Conservation (phyloP, 2,329 filamentous ascomycete species). For the Hawksworthiomyces lignivorus region DNA sequence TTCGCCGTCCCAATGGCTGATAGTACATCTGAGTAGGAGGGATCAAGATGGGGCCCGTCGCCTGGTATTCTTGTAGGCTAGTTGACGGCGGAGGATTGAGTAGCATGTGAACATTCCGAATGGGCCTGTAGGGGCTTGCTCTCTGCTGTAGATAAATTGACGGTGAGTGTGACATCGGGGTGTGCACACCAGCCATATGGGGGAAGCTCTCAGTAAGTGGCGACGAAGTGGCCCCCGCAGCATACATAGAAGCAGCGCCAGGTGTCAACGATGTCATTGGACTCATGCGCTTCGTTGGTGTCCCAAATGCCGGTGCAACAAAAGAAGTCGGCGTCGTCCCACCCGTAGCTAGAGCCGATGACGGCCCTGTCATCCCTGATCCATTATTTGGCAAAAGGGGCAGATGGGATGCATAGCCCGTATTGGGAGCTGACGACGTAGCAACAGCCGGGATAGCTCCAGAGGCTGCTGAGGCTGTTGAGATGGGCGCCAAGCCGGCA, state of each 20-base stretch:
- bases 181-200: conserved; percentile 38
- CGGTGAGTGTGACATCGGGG: conserved; percentile 71
- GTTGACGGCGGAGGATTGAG: conserved; percentile 77
- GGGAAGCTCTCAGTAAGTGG: conserved; percentile 57
- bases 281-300: conserved; percentile 46
- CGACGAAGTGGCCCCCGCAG: conserved; percentile 60
- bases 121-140: conserved; percentile 85
- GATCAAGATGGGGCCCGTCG: conserved; percentile 32
- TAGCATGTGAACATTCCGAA: conserved; percentile 84
- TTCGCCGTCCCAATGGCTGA: conserved; percentile 63
- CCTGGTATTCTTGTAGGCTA: conserved; percentile 67
- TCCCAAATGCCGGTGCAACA: conserved; percentile 30
- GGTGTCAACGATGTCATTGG: conserved; percentile 35
- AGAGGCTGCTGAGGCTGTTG: conserved; percentile 29
- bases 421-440: neutral
- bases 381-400: conserved; percentile 3
- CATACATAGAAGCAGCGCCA: conserved; percentile 35
- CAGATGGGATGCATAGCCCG: conserved; percentile 1
- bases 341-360: neutral
- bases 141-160: conserved; percentile 82
- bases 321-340: conserved; percentile 15
- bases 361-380: neutral
- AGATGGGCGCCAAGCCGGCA: neutral
- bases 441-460: conserved; percentile 23
- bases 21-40: conserved; percentile 74